These are phyloP conservation scores for Daldinia eschscholtzii DNA, from an alignment of 2,329 filamentous ascomycete genomes.

Conservation along the genomic window DNA sequence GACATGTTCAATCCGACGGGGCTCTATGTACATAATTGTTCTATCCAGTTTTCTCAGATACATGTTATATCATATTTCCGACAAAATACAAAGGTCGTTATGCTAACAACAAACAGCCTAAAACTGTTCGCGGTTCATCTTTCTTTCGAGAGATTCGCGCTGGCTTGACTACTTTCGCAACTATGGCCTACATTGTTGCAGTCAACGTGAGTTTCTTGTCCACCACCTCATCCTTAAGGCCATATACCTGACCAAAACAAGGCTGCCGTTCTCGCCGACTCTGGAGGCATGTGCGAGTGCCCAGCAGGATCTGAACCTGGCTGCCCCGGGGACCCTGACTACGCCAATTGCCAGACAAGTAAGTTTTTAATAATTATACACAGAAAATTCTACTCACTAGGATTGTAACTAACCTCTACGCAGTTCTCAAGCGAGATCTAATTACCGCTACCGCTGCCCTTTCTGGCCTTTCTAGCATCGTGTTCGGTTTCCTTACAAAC, in stretches of 20 bases:
- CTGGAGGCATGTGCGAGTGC: conserved; percentile 82
- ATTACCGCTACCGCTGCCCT: conserved; percentile 88
- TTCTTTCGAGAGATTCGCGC: conserved; percentile 85
- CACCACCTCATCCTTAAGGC: background rate
- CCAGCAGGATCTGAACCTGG: conserved; percentile 55
- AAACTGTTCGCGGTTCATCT: conserved; percentile 74
- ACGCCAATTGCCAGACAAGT: conserved; percentile 63
- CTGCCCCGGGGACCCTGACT: conserved; percentile 63
- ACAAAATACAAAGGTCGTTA: background rate
- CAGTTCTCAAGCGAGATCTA: conserved; percentile 78
- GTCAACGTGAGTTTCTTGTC: conserved; percentile 65
- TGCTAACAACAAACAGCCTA: conserved; percentile 62
- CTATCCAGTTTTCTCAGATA: background rate
- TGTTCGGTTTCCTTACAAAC: conserved; percentile 85
- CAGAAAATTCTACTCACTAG: background rate
- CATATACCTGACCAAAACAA: conserved; percentile 53
- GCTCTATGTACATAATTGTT: background rate
- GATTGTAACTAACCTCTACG: conserved; percentile 21
- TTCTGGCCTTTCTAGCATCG: conserved; percentile 78
- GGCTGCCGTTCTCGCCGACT: conserved; percentile 78
- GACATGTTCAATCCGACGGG: conserved; percentile 1
- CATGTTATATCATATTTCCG: background rate
- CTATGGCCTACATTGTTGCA: conserved; percentile 88
- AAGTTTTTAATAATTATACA: conserved; percentile 35
- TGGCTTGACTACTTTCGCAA: conserved; percentile 82